Evolutionary conservation across 495 filamentous ascomycete genomes (phyloP).

Genomic region (Penicillium dipodomyicola): DNA sequence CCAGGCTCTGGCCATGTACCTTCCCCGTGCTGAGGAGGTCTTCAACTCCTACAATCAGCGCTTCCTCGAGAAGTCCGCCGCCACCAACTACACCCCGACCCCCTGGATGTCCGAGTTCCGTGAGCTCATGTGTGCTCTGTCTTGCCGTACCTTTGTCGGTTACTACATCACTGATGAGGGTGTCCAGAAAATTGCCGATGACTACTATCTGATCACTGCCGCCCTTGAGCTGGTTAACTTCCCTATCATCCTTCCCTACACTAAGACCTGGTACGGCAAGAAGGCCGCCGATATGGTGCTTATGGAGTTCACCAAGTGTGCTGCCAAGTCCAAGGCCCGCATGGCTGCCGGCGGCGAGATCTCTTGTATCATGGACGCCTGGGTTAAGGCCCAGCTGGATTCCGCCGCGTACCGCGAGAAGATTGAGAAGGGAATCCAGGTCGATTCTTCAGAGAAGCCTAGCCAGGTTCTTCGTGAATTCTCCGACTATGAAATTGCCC

Average conservation of each 20-base stretch:
- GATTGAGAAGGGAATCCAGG: constrained; percentile 63
- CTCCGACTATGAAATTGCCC: constrained; percentile 86
- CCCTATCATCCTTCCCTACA: constrained; percentile 94
- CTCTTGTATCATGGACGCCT: constrained; percentile 91
- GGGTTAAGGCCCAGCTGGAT: constrained; percentile 82
- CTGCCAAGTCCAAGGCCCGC: constrained; percentile 85
- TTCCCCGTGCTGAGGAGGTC: constrained; percentile 88
- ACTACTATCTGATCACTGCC: constrained; percentile 94
- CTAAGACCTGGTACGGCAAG: constrained; percentile 96
- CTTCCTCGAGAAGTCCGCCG: constrained; percentile 69
- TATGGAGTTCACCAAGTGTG: constrained; percentile 84
- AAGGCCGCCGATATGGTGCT: constrained; percentile 92
- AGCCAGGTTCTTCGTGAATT: constrained; percentile 79
- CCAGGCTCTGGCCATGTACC: constrained; percentile 79
- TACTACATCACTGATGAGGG: constrained; percentile 88
- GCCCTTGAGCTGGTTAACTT: constrained; percentile 98
- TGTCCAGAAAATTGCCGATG: constrained; percentile 92
- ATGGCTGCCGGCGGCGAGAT: constrained; percentile 89
- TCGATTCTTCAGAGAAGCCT: constrained; percentile 74
- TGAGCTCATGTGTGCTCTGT: constrained; percentile 93
- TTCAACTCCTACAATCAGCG: constrained; percentile 82
- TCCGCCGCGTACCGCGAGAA: constrained; percentile 75
- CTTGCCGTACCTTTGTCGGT: constrained; percentile 93
- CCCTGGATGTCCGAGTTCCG: constrained; percentile 93
- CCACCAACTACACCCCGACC: constrained; percentile 64